Evolutionary conservation across 73 alveolate genomes (phyloP), one percentile per base, ranked within the genome.

Genomic region (Paramecium pentaurelia): DNA sequence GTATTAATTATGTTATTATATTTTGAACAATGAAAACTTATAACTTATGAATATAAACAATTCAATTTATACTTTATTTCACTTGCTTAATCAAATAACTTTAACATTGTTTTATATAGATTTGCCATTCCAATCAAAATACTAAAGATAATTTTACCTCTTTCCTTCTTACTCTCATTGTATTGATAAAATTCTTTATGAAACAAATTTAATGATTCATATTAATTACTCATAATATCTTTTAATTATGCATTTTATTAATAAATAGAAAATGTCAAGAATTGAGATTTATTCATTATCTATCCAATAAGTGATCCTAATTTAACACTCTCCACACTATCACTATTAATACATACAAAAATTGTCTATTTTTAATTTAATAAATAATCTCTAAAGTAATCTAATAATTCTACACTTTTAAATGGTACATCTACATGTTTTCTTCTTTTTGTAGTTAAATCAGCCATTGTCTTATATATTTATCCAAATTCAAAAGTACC

Each of bases 341-440:
- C 87, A 27, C 58, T 44, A 20, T 80, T 25, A 2, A 47, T 36
- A 22, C 91, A 80, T 22, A 80, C 16, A 20, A 80, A 80, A 9
- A 45, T n/a, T 20, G 71, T 45, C n/a, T 80, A 45, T 45, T 47
- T 42, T 47, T 80, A 22, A 49, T 80, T 45, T 14, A 42, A 36
- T 16, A 80, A 80, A 44, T 27, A 80, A 11, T 80, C 91, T 80
- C 91, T 3, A n/a, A 80, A 45, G 49, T 80, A 80, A 44, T 80
- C 91, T 36, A 80, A 47, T 9, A 80, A 80, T 25, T 80, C 91
- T 20, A 25, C 44, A 32, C 37, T 40, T 47, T 80, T 80, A n/a
- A 42, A 80, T 45, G 71, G 73, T 5, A 80, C 91, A 25, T 80
- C 91, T 10, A 80, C 75, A 44, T 80, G 91, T 64, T 80, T 80